Evolutionary conservation across 73 alveolate species (phyloP).

Genomic region (Stentor roeselii): DNA sequence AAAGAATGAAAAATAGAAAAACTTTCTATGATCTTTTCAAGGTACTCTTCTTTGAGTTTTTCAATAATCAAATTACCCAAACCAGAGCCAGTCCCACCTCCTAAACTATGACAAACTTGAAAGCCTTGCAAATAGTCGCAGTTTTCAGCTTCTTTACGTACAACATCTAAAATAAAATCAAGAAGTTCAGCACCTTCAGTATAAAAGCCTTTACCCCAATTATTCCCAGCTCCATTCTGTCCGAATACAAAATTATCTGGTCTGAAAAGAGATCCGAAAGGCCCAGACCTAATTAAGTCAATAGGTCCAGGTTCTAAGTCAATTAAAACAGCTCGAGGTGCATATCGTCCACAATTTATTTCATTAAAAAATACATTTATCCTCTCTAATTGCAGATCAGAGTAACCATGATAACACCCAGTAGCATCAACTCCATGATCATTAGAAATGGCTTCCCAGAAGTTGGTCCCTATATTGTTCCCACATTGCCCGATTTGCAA

Average conservation of each 20-base stretch:
- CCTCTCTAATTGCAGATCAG: conserved; percentile 32
- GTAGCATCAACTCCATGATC: conserved; percentile 34
- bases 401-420: conserved; percentile 41
- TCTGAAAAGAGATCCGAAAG: conserved; percentile 32
- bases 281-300: conserved; percentile 27
- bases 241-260: conserved; percentile 39
- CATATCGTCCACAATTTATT: no score
- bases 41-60: conserved; percentile 26
- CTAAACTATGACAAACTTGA: conserved; percentile 51
- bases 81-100: conserved; percentile 72
- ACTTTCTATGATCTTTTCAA: not conserved
- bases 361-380: conserved; percentile 52
- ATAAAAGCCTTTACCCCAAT: conserved; percentile 16
- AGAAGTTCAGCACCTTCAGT: not conserved
- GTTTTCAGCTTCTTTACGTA: conserved; percentile 38
- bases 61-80: conserved; percentile 19
- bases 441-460: conserved; percentile 5
- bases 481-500: conserved; percentile 35
- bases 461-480: conserved; percentile 31
- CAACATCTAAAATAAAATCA: not conserved
- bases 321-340: conserved; percentile 54
- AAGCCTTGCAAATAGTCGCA: conserved; percentile 59
- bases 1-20: conserved; percentile 24
- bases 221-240: conserved; percentile 32
- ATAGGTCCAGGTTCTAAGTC: conserved; percentile 55